Conservation (phyloP, 164 flowering plant genomes). For the Dillenia suffruticosa region DNA sequence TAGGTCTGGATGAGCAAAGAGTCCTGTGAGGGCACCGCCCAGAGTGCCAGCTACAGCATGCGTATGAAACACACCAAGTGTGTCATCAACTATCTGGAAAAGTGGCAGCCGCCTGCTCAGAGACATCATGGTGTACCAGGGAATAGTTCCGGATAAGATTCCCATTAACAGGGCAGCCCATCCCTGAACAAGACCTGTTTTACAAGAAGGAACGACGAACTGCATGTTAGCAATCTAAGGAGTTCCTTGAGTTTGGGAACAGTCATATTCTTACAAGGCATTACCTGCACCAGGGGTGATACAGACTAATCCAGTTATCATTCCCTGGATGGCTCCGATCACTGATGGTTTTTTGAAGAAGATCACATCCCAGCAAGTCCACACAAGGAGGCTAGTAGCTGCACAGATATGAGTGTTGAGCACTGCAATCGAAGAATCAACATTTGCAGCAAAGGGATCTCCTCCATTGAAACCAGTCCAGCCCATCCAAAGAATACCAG, state of each 20-base stretch:
- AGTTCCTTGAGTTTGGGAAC: too few relatives aligned
- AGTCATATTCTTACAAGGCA: too few relatives aligned
- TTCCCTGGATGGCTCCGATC: conserved; percentile 33
- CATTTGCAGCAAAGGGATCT: conserved; percentile 20
- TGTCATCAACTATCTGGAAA: conserved; percentile 21
- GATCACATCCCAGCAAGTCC: conserved; percentile 25
- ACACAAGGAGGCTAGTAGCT: conserved; percentile 26
- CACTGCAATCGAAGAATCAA: conserved; percentile 27
- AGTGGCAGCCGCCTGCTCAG: conserved; percentile 9
- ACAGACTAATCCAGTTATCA: conserved; percentile 35
- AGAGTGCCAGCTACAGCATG: conserved; percentile 32
- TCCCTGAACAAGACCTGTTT: conserved; percentile 22
- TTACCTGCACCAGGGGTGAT: conserved; percentile 33
- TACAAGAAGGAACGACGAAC: too few relatives aligned
- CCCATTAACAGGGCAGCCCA: conserved; percentile 34
- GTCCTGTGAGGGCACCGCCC: conserved; percentile 31
- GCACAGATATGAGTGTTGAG: conserved; percentile 27
- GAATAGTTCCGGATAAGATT: conserved; percentile 12
- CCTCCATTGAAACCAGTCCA: conserved; percentile 34
- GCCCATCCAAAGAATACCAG: conserved; percentile 33
- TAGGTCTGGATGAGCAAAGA: conserved; percentile 30
- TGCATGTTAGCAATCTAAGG: too few relatives aligned
- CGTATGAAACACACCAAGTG: conserved; percentile 22
- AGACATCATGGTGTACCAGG: conserved; percentile 35
- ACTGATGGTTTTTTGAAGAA: conserved; percentile 33